Percentiles rank a stretch among this genome's conserved stretches.
Evolutionary conservation across 805 yeast genomes (phyloP).

Genomic region (Pichia scutulata): DNA sequence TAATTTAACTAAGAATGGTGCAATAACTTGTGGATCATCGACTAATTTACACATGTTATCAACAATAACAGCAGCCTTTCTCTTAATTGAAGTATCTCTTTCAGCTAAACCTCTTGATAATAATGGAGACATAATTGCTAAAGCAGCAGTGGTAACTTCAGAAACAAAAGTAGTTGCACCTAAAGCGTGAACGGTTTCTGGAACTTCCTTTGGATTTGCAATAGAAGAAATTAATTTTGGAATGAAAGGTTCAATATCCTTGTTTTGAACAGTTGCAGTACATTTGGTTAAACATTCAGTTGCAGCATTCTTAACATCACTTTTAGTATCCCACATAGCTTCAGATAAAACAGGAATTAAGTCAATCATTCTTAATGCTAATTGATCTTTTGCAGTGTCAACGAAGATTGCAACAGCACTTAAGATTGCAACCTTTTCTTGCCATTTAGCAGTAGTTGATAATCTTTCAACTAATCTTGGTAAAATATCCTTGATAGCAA

Average conservation of each 20-base stretch:
- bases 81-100: conserved; percentile 99
- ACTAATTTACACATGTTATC: conserved; percentile 99
- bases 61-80: conserved; percentile 98
- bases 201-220: conserved; percentile 93
- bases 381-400: conserved; percentile 89
- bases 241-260: conserved; percentile 98
- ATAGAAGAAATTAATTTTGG: conserved; percentile 96
- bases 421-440: conserved; percentile 90
- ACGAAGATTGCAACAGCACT: conserved; percentile 81
- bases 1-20: conserved; percentile 94
- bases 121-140: conserved; percentile 98
- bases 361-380: conserved; percentile 99
- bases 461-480: conserved; percentile 71
- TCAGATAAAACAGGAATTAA: conserved; percentile 97
- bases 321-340: conserved; percentile 99
- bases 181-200: conserved; percentile 96
- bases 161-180: conserved; percentile 99
- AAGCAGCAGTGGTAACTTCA: conserved; percentile 98
- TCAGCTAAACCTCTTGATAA: conserved; percentile 99
- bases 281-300: conserved; percentile 91
- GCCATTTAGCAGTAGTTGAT: conserved; percentile 83
- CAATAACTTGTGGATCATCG: conserved; percentile 99
- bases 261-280: conserved; percentile 97
- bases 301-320: conserved; percentile 95
- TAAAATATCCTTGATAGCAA: conserved; percentile 82